A percentile compares a stretch with the other conserved stretches of the same genome.
Evolutionary conservation across 208 protist genomes (phyloP).

Genomic region (Wallacemonas collosoma): DNA sequence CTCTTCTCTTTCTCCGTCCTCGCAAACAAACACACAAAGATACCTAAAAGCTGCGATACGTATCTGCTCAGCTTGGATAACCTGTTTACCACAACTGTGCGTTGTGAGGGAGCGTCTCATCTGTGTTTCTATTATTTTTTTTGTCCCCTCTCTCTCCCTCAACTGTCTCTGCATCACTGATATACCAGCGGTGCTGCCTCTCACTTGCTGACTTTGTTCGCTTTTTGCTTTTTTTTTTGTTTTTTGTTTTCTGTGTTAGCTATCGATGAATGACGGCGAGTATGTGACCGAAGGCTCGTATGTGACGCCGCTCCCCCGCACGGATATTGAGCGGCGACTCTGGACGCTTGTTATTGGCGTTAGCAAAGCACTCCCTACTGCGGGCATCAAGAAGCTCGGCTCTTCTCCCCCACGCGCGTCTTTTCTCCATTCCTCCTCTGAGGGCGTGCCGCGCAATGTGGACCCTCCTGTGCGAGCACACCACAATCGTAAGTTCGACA

Average conservation of each 20-base stretch:
- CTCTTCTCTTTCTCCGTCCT: not conserved
- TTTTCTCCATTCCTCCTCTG: not conserved
- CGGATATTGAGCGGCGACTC: conserved; percentile 29
- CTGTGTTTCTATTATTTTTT: not conserved
- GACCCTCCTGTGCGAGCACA: not conserved
- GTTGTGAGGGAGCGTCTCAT: too few species aligned
- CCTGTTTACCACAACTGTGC: too few species aligned
- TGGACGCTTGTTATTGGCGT: conserved; percentile 31
- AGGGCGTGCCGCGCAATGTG: not conserved
- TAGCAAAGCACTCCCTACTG: not conserved
- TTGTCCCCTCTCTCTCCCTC: conserved; percentile 8
- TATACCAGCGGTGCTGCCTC: not conserved
- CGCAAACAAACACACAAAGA: conserved; percentile 1
- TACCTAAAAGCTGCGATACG: not conserved
- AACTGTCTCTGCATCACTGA: not conserved
- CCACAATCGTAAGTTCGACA: too few species aligned
- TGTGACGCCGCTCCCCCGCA: conserved; percentile 32
- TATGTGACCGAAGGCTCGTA: conserved; percentile 33
- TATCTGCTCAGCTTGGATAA: too few species aligned
- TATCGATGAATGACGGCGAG: conserved; percentile 21
- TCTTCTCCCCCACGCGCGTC: not conserved
- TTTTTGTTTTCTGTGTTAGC: conserved; percentile 13
- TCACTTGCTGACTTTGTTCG: not conserved
- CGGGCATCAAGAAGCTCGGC: not conserved
- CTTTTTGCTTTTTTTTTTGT: conserved; percentile 14